Percentiles rank a stretch among this genome's conserved stretches.
Conservation (phyloP, 176 grass and related monocot genomes). For the Pharus latifolius region DNA sequence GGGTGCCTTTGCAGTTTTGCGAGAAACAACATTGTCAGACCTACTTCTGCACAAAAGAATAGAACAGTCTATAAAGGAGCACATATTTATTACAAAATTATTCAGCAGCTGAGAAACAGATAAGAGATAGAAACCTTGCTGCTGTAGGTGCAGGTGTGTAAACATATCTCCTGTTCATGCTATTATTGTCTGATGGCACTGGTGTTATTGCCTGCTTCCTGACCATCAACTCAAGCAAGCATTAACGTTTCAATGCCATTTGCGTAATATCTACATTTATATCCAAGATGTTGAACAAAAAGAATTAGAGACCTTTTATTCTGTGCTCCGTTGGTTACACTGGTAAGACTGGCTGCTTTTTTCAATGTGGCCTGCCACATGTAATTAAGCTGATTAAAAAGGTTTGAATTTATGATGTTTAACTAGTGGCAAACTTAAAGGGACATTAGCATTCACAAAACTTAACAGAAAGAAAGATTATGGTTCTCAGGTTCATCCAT, state of each 20-base stretch:
- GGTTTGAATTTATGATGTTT: background rate
- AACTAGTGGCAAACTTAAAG: background rate
- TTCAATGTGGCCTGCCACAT: slow-evolving; percentile 20
- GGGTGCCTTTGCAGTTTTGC: slow-evolving; percentile 16
- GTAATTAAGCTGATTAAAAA: background rate
- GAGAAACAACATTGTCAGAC: background rate
- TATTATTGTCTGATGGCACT: background rate
- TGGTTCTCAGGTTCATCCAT: background rate
- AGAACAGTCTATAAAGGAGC: background rate
- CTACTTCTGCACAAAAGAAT: slow-evolving; percentile 31
- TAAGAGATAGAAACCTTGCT: slow-evolving; percentile 22
- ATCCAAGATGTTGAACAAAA: background rate
- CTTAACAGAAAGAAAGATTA: background rate
- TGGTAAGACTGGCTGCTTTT: background rate
- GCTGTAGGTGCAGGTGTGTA: slow-evolving; percentile 12
- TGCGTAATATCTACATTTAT: background rate
- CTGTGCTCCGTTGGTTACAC: background rate
- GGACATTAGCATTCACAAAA: background rate
- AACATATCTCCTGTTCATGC: background rate
- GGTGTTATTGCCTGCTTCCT: slow-evolving; percentile 34
- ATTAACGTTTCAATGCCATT: slow-evolving; percentile 12
- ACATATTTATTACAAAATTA: background rate
- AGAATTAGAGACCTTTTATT: slow-evolving; percentile 37
- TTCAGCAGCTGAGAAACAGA: background rate
- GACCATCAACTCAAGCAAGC: slow-evolving; percentile 18